Percentiles rank a stretch among this genome's conserved stretches.
Conservation (phyloP, 129 eudicot species). For the Lonicera japonica region DNA sequence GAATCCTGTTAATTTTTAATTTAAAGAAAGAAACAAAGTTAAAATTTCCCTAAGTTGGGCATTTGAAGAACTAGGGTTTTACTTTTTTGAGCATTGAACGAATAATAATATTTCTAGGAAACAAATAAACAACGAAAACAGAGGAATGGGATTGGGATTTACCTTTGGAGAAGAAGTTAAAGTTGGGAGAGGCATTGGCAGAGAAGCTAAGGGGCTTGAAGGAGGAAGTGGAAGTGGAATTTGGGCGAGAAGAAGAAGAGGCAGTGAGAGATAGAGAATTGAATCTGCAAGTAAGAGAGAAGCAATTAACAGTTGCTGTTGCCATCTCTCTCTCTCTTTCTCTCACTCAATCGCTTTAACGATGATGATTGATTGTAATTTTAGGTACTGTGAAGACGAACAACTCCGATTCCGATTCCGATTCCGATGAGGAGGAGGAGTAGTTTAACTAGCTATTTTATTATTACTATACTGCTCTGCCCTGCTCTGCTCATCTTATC, state of each 20-base stretch:
- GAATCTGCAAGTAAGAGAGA: constrained; percentile 39
- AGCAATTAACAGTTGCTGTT: constrained; percentile 31
- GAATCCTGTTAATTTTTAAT: constrained; percentile 35
- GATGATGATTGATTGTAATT: too few relatives aligned
- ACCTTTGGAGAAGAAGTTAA: constrained; percentile 58
- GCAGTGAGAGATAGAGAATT: constrained; percentile 43
- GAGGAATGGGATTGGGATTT: too few relatives aligned
- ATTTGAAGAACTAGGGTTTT: background rate
- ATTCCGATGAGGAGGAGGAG: too few relatives aligned
- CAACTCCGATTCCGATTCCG: too few relatives aligned
- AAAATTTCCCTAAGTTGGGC: background rate
- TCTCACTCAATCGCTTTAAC: background rate
- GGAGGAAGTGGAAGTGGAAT: constrained; percentile 17
- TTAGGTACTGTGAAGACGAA: too few relatives aligned
- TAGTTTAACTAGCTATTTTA: too few relatives aligned
- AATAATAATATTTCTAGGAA: background rate
- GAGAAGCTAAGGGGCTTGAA: constrained; percentile 60
- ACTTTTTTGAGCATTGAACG: background rate
- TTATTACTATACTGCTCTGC: too few relatives aligned
- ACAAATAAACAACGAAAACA: background rate
- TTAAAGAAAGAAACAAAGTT: background rate
- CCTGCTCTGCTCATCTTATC: too few relatives aligned
- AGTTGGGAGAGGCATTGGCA: constrained; percentile 39
- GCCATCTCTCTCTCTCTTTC: constrained; percentile 31
- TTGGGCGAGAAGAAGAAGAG: constrained; percentile 31